Percentiles rank a stretch among this genome's conserved stretches.
phyloP scores from a whole-genome alignment of 208 protist species.

The Novymonas esmeraldas region DNA sequence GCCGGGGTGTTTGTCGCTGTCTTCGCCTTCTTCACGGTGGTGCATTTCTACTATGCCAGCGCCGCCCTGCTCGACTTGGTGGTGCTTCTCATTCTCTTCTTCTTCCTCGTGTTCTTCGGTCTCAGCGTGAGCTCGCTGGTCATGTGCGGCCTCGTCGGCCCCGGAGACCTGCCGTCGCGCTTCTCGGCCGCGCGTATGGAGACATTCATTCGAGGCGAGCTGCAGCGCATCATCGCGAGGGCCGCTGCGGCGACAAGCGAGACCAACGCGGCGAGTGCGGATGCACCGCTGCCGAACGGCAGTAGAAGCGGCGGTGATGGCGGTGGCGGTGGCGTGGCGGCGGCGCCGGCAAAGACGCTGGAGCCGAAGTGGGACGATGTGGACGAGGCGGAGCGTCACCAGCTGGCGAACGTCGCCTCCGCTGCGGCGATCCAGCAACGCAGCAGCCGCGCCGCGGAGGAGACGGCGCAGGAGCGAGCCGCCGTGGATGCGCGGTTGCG shows the following conservation, averaged over 20 bases:
- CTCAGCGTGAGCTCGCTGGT: slow-evolving; percentile 23
- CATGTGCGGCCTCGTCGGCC: slow-evolving; percentile 17
- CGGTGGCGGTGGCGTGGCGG: not conserved
- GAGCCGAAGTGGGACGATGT: slow-evolving; percentile 8
- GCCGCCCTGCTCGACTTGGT: slow-evolving; percentile 22
- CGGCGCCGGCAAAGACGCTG: not conserved
- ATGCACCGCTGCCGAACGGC: too few species aligned
- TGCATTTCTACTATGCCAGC: slow-evolving; percentile 31
- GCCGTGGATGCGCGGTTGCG: slow-evolving; percentile 29
- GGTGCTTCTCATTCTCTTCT: slow-evolving; percentile 16
- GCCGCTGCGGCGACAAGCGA: not conserved
- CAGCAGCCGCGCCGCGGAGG: slow-evolving; percentile 12
- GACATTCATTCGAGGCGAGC: slow-evolving; percentile 42
- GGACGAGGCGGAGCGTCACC: slow-evolving; percentile 28
- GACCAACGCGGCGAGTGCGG: not conserved
- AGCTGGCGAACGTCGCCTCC: slow-evolving; percentile 31
- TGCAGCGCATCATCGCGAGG: slow-evolving; percentile 28
- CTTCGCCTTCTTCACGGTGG: slow-evolving; percentile 13
- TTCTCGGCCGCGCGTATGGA: slow-evolving; percentile 44
- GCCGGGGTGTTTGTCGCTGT: slow-evolving; percentile 6
- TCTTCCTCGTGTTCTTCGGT: slow-evolving; percentile 20
- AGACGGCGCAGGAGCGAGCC: slow-evolving; percentile 18
- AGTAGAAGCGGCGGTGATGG: not conserved
- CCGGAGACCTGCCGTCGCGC: slow-evolving; percentile 39
- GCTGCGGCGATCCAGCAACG: slow-evolving; percentile 22